Percentiles rank a stretch among this genome's conserved stretches.
Evolutionary conservation across 2,329 filamentous ascomycete genomes (phyloP).

Genomic region (Albifimbria verrucaria): DNA sequence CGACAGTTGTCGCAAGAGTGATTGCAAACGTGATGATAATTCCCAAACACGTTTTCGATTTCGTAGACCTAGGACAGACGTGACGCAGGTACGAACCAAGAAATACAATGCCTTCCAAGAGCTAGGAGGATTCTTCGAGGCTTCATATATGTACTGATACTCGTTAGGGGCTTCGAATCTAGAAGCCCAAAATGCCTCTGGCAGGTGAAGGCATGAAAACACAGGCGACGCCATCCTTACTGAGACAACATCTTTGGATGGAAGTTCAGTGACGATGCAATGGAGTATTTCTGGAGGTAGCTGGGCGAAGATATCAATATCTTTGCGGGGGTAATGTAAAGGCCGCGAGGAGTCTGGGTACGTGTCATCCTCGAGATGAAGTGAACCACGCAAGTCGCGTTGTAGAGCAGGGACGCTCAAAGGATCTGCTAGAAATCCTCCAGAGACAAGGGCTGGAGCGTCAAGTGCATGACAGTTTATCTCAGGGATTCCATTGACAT

Average conservation of each 20-base stretch:
- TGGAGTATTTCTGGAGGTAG: conserved; percentile 8
- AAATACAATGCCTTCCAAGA: conserved; percentile 5
- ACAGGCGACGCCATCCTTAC: conserved; percentile 5
- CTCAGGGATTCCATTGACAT: background rate
- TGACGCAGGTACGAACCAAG: background rate
- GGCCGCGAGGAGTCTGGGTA: background rate
- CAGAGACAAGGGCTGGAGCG: background rate
- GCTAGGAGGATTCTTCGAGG: conserved; percentile 1
- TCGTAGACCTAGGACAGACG: background rate
- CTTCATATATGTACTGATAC: conserved; percentile 10
- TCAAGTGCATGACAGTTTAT: background rate
- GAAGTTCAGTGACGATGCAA: conserved; percentile 3
- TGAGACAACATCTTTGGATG: conserved; percentile 1
- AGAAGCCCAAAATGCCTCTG: conserved; percentile 10
- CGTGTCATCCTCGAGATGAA: background rate
- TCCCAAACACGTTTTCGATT: background rate
- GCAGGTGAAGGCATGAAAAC: background rate
- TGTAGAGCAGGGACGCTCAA: background rate
- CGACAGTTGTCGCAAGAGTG: background rate
- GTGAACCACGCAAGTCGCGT: background rate
- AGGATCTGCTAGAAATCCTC: background rate
- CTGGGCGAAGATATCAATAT: conserved; percentile 1
- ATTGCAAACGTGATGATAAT: background rate
- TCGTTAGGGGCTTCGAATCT: conserved; percentile 9
- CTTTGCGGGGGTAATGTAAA: background rate